A percentile compares a stretch with the other conserved stretches of the same genome.
Conservation (phyloP, 768 basidiomycete genomes). For the Cantharellus cinnabarinus region DNA sequence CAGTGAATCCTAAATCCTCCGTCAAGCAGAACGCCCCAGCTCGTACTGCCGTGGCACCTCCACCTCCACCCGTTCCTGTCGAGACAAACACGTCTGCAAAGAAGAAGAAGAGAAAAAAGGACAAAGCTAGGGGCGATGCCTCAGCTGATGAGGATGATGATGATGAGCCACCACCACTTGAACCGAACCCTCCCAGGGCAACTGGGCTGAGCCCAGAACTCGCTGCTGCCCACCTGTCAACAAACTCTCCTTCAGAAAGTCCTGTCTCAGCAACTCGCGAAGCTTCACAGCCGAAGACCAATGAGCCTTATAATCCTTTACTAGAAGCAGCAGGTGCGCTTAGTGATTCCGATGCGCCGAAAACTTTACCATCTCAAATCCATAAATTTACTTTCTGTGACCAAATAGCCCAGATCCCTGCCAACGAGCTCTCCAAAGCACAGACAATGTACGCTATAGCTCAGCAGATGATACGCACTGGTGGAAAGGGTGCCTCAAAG, state of each 20-base stretch:
- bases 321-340: background rate
- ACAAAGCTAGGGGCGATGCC: conserved; percentile 17
- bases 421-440: conserved; percentile 19
- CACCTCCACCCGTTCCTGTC: background rate
- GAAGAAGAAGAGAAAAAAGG: conserved; percentile 28
- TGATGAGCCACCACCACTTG: conserved; percentile 11
- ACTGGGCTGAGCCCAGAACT: conserved; percentile 27
- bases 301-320: conserved; percentile 40
- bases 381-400: conserved; percentile 27
- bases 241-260: conserved; percentile 15
- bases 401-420: background rate
- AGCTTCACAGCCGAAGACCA: conserved; percentile 38
- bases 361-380: conserved; percentile 43
- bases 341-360: conserved; percentile 35
- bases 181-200: conserved; percentile 12
- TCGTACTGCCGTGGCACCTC: background rate
- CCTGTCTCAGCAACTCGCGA: conserved; percentile 22
- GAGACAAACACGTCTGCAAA: conserved; percentile 9
- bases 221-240: conserved; percentile 28
- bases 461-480: conserved; percentile 39
- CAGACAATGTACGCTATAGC: conserved; percentile 49
- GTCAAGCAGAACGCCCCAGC: background rate
- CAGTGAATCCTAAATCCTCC: background rate
- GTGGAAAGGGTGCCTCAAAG: conserved; percentile 17
- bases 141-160: conserved; percentile 16